Base-by-base conservation (phyloP, 345 rosid species). In the Rhodomyrtus tomentosa region DNA sequence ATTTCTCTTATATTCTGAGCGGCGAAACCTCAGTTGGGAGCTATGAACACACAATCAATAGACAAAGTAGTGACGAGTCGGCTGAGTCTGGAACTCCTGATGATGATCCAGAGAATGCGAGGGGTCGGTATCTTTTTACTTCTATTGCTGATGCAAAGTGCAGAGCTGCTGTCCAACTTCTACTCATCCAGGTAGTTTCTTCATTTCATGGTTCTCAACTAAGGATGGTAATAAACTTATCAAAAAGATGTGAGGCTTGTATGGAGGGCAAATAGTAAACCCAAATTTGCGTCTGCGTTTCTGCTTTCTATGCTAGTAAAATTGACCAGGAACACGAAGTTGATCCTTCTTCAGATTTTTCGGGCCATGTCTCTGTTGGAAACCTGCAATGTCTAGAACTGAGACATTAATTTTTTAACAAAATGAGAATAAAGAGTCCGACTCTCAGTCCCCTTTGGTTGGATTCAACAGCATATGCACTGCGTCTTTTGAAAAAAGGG, bases 81-180 rank as follows among this genome's bases (percentile, higher is more conserved):
- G 83, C 89, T 55, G 92, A 88, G 87, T 88, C 92, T 49, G 92
- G 86, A 22, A 48, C 79, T 27, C 87, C 91, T 85, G 91, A 87
- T 84, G 92, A 87, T 62, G 89, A 91, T 76, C 87, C 88, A 10
- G 96, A 95, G 87, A 88, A 87, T 85, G 88, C 81, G 86, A 88
- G 88, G 89, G 85, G 89, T 16, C 91, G 85, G 8, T 93, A 50
- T 82, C 90, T 95, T 50, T 94, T 89, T 89, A 89, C 91, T 59
- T 88, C 92, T 84, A 87, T 97, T 87, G 88, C 96, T 88, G 95
- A 95, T 91, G 98, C 96, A 18, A 97, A 97, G 87, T 97, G 99
- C 89, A 92, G 99, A 81, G 98, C 99, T 73, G 98, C 99, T 88
- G 96, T 97, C 86, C 99, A 97, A 87, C 99, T 97, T 87, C 87